A percentile compares a stretch with the other conserved stretches of the same genome.
These are phyloP conservation scores for Coniosporium apollinis DNA, from an alignment of 495 filamentous ascomycete species.

Conservation along the genomic window DNA sequence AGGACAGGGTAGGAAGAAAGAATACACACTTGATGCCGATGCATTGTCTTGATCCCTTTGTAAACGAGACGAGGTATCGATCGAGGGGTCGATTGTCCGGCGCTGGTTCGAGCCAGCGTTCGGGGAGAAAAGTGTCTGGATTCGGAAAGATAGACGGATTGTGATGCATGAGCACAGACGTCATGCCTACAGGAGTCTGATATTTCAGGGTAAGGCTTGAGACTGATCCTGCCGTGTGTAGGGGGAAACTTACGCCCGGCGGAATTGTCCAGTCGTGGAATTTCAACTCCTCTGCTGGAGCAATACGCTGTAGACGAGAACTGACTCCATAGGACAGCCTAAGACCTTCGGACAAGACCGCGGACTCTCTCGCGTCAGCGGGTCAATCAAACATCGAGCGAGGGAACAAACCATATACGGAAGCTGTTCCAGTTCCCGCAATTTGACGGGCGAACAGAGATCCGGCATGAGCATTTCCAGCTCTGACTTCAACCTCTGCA, in stretches of 20 bases:
- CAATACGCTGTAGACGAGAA: slow-evolving; percentile 1
- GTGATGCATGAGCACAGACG: slow-evolving; percentile 1
- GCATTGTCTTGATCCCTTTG: neutral
- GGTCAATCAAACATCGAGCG: too few species aligned
- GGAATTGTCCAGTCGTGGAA: slow-evolving; percentile 2
- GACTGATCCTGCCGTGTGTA: too few species aligned
- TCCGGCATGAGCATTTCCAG: slow-evolving; percentile 22
- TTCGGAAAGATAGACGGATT: slow-evolving; percentile 1
- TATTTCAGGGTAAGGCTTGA: too few species aligned
- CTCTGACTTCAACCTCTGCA: slow-evolving; percentile 17
- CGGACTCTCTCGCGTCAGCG: too few species aligned
- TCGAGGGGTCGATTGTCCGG: slow-evolving; percentile 1
- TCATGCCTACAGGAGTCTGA: slow-evolving; percentile 1
- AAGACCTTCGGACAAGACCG: slow-evolving; percentile 20
- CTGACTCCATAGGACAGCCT: slow-evolving; percentile 6
- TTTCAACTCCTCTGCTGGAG: neutral
- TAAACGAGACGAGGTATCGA: slow-evolving; percentile 1
- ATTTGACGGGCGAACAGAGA: slow-evolving; percentile 9
- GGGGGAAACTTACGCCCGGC: too few species aligned
- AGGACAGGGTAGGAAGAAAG: too few species aligned
- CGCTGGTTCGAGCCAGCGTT: slow-evolving; percentile 5
- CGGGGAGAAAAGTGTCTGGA: slow-evolving; percentile 1
- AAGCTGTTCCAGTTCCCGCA: slow-evolving; percentile 15
- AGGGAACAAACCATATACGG: slow-evolving; percentile 23
- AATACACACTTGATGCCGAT: too few species aligned